Evolutionary conservation across 257 asterid species (phyloP), one percentile per base, ranked within the genome.

Genomic region (Capsicum rhomboideum): DNA sequence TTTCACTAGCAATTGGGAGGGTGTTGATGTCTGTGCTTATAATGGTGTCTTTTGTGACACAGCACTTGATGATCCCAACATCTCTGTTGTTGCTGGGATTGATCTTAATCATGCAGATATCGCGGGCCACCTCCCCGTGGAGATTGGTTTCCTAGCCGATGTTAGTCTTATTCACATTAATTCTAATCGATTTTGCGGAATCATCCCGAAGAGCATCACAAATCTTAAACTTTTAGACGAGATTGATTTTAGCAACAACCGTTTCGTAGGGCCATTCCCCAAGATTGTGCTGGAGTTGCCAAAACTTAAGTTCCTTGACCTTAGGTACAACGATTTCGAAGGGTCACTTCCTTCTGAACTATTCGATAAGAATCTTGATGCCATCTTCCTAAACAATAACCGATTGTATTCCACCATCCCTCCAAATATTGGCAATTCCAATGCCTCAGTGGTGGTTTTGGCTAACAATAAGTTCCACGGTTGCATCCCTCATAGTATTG

Each of bases 321-420:
- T 96, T 14, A 80, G 99, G 90, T 96, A 83, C 91, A 96, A 96
- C 18, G 95, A 96, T 52, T 96, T 96, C 21, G 99, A 96, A 74
- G 99, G 99, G 6, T 80, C 71, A 21, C 20, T 96, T 81, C 98
- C 99, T 1, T 71, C 88, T 2, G 86, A 14, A 17, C 80, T 89
- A 2, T 86, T 89, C 10, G 86, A 85, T 18, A 89, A 78, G 82
- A 46, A 46, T 9, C 83, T 95, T 6, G 98, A 95, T 10, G 98
- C 94, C 0, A 90, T 95, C 6, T 92, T 95, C 82, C 26, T 95
- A 58, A 95, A 95, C 80, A 83, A 86, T 87, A 95, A 95, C 37
- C 85, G 97, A 13, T 92, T 95, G 75, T 87, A 79, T 0, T 90
- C 90, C 12, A 72, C 29, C 2, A 86, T 95, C 20, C 98, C 98